Conservation (phyloP, 176 grass and related monocot species). For the maize (Zea mays) region Zm-B73-REFERENCE-NAM-5.0 NC_050102.1:177863001-177863500, state of each 20-base stretch:
- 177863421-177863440: too few species aligned
- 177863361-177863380: neutral
- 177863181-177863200: conserved; percentile 32
- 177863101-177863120: neutral
- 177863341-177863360: neutral
- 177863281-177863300: conserved; percentile 39
- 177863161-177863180: neutral
- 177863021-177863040: conserved; percentile 26
- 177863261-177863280: conserved; percentile 43
- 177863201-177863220: conserved; percentile 43
- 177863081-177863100: conserved; percentile 15
- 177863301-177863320: conserved; percentile 26
- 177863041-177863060: conserved; percentile 27
- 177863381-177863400: too few species aligned
- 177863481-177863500: neutral
- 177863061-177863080: neutral
- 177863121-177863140: conserved; percentile 43
- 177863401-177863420: too few species aligned
- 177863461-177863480: neutral
- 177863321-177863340: conserved; percentile 28
- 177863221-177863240: conserved; percentile 27
- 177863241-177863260: conserved; percentile 18
- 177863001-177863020: conserved; percentile 49
- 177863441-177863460: too few species aligned
- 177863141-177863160: conserved; percentile 32